Conservation (phyloP, 2,329 filamentous ascomycete species). For the Monilinia aucupariae region DNA sequence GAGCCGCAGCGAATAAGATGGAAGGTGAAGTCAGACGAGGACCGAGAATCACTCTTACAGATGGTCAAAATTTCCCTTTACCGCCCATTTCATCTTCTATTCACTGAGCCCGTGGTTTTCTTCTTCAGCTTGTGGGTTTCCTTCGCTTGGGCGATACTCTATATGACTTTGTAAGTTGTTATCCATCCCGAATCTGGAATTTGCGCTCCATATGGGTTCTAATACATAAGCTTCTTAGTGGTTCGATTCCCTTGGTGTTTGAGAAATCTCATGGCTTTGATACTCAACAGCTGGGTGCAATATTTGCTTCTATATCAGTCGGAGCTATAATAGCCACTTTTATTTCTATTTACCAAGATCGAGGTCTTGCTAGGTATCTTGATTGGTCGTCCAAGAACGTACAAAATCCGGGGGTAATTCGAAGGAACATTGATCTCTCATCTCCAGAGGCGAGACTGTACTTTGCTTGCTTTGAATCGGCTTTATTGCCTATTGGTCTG, state of each 20-base stretch:
- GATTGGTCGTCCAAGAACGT: constrained; percentile 28
- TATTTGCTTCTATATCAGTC: constrained; percentile 68
- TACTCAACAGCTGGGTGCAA: constrained; percentile 59
- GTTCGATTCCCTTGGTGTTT: constrained; percentile 75
- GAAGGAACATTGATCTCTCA: constrained; percentile 34
- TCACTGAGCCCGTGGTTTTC: constrained; percentile 74
- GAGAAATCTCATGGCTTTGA: constrained; percentile 60
- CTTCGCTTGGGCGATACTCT: constrained; percentile 85
- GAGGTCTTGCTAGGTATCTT: constrained; percentile 48
- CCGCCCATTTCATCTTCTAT: constrained; percentile 71
- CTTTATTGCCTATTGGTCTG: constrained; percentile 70
- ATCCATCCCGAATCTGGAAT: neutral
- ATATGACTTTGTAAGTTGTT: constrained; percentile 59
- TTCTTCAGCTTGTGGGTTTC: constrained; percentile 86
- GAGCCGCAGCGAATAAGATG: constrained; percentile 61
- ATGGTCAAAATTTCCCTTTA: constrained; percentile 71
- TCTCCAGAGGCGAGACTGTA: constrained; percentile 74
- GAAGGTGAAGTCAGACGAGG: constrained; percentile 74
- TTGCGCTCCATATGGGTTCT: neutral
- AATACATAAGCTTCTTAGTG: constrained; percentile 28
- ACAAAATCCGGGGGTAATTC: constrained; percentile 20
- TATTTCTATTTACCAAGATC: constrained; percentile 67
- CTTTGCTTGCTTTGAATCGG: constrained; percentile 71
- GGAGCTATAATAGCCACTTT: constrained; percentile 61
- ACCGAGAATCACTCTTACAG: constrained; percentile 58